phyloP scores from a whole-genome alignment of 345 rosid species.

The Bretschneidera sinensis region DNA sequence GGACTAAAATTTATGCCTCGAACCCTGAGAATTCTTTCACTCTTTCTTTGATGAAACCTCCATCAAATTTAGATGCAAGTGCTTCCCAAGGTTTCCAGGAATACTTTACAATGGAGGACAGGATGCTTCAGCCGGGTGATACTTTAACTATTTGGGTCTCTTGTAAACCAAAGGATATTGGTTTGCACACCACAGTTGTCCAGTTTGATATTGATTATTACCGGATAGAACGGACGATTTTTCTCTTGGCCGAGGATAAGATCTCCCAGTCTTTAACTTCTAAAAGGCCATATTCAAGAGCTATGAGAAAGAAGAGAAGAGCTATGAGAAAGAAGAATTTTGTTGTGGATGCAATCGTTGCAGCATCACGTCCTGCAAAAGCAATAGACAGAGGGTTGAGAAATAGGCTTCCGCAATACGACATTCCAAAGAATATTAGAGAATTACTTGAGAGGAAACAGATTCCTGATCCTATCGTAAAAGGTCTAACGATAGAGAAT shows the following conservation, averaged over 20 bases:
- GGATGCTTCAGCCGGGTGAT: constrained; percentile 68
- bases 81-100: constrained; percentile 37
- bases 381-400: constrained; percentile 2
- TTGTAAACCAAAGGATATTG: constrained; percentile 65
- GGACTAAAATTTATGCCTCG: constrained; percentile 64
- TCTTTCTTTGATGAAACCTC: constrained; percentile 72
- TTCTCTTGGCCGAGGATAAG: constrained; percentile 76
- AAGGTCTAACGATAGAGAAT: constrained; percentile 40
- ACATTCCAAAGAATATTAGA: constrained; percentile 60
- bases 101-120: constrained; percentile 56
- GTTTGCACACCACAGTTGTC: constrained; percentile 62
- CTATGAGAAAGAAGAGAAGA: constrained; percentile 38
- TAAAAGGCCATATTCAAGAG: constrained; percentile 49
- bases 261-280: constrained; percentile 59
- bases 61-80: constrained; percentile 20
- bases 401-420: constrained; percentile 61
- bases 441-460: constrained; percentile 55
- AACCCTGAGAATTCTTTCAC: constrained; percentile 53
- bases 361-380: constrained; percentile 46
- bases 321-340: constrained; percentile 51
- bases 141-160: constrained; percentile 66
- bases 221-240: constrained; percentile 53
- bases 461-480: constrained; percentile 38
- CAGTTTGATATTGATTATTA: constrained; percentile 52
- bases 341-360: constrained; percentile 33